phyloP scores from a whole-genome alignment of 495 filamentous ascomycete genomes.

The Daldinia vernicosa region DNA sequence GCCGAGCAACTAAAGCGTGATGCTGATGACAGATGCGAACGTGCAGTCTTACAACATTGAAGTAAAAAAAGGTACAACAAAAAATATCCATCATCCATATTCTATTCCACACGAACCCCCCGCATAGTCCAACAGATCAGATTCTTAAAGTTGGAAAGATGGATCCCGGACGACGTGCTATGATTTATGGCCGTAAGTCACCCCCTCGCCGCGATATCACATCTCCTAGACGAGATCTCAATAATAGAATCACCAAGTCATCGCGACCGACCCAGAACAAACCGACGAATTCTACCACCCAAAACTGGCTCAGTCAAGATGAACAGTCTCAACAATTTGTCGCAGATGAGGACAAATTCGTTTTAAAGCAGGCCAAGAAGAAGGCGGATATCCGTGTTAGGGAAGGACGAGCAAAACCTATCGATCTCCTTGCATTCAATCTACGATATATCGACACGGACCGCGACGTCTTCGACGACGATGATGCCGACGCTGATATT shows the following conservation, averaged over 20 bases:
- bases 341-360: constrained; percentile 93
- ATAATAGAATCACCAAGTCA: constrained; percentile 57
- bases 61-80: background rate
- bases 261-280: constrained; percentile 46
- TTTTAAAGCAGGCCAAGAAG: constrained; percentile 96
- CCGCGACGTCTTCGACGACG: constrained; percentile 80
- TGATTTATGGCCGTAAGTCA: constrained; percentile 57
- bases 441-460: constrained; percentile 87
- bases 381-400: constrained; percentile 97
- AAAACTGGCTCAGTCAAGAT: constrained; percentile 62
- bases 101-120: background rate
- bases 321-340: constrained; percentile 87
- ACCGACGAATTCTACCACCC: constrained; percentile 31
- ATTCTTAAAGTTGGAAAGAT: constrained; percentile 39
- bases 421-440: constrained; percentile 95
- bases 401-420: constrained; percentile 88
- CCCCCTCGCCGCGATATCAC: constrained; percentile 54
- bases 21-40: background rate
- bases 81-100: background rate
- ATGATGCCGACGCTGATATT: constrained; percentile 74
- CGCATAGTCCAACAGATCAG: background rate
- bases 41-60: background rate
- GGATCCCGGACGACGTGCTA: constrained; percentile 59
- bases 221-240: constrained; percentile 55
- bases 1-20: background rate